Percentiles rank a stretch among this genome's conserved stretches.
Conservation (phyloP, 352 stramenopile species). For the Phytophthora parvispora region DNA sequence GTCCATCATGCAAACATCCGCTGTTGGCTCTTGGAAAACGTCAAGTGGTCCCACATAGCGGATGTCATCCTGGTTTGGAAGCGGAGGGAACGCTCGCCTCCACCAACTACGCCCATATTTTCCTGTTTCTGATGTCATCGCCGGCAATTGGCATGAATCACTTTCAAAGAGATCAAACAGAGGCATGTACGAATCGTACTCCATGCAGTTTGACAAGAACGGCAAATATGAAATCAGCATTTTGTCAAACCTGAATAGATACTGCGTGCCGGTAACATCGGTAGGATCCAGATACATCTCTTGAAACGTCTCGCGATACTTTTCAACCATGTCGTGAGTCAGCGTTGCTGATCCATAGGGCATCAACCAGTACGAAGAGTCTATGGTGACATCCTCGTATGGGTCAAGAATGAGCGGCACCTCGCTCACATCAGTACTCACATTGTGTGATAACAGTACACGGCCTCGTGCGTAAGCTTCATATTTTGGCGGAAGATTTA, state of each 20-base stretch:
- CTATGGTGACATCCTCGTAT: slow-evolving; percentile 61
- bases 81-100: slow-evolving; percentile 75
- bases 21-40: slow-evolving; percentile 88
- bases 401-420: slow-evolving; percentile 86
- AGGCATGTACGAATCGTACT: slow-evolving; percentile 97
- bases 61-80: slow-evolving; percentile 97
- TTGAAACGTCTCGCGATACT: slow-evolving; percentile 98
- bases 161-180: slow-evolving; percentile 95
- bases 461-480: slow-evolving; percentile 93
- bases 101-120: slow-evolving; percentile 77
- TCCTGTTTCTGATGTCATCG: slow-evolving; percentile 74
- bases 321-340: slow-evolving; percentile 91
- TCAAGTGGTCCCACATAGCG: slow-evolving; percentile 90
- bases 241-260: slow-evolving; percentile 83
- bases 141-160: slow-evolving; percentile 92
- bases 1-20: slow-evolving; percentile 93
- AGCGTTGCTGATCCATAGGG: slow-evolving; percentile 72
- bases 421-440: slow-evolving; percentile 54
- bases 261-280: slow-evolving; percentile 52
- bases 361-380: slow-evolving; percentile 76
- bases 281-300: slow-evolving; percentile 82
- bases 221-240: slow-evolving; percentile 96
- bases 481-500: slow-evolving; percentile 97
- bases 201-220: slow-evolving; percentile 97
- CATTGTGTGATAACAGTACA: slow-evolving; percentile 95